phyloP scores from a whole-genome alignment of 495 filamentous ascomycete genomes.

The Bryoglossum gracile region DNA sequence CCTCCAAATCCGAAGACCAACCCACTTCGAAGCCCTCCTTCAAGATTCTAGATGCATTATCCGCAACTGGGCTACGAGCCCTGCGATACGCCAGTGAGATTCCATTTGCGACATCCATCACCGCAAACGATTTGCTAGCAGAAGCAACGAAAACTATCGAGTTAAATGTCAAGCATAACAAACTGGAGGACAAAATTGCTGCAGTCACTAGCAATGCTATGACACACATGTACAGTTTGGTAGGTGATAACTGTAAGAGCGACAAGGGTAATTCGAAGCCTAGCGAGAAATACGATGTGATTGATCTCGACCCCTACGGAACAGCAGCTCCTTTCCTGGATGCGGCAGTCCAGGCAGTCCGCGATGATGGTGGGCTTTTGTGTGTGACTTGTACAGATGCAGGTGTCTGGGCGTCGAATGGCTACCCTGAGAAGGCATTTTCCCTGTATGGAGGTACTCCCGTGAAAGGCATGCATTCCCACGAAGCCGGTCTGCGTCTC shows the following conservation, averaged over 20 bases:
- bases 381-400: constrained; percentile 97
- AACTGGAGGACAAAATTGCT: constrained; percentile 58
- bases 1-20: not conserved
- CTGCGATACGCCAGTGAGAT: constrained; percentile 89
- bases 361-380: constrained; percentile 76
- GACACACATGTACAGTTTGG: constrained; percentile 75
- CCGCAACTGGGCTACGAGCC: constrained; percentile 87
- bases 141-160: constrained; percentile 74
- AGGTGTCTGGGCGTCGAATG: constrained; percentile 84
- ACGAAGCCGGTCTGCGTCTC: constrained; percentile 83
- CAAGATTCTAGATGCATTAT: constrained; percentile 87
- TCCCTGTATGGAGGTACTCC: constrained; percentile 86
- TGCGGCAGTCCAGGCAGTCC: constrained; percentile 73
- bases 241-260: constrained; percentile 35
- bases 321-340: constrained; percentile 88
- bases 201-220: constrained; percentile 73
- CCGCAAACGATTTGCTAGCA: constrained; percentile 79
- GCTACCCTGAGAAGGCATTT: constrained; percentile 88
- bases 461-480: constrained; percentile 71
- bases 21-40: constrained; percentile 38
- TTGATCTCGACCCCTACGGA: constrained; percentile 95
- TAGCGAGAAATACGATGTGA: constrained; percentile 69
- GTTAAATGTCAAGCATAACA: constrained; percentile 77
- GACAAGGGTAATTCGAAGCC: constrained; percentile 22
- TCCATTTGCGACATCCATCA: constrained; percentile 70